These are phyloP conservation scores for Chaetomium cochliodes DNA, from an alignment of 495 filamentous ascomycete genomes.

Conservation along the genomic window DNA sequence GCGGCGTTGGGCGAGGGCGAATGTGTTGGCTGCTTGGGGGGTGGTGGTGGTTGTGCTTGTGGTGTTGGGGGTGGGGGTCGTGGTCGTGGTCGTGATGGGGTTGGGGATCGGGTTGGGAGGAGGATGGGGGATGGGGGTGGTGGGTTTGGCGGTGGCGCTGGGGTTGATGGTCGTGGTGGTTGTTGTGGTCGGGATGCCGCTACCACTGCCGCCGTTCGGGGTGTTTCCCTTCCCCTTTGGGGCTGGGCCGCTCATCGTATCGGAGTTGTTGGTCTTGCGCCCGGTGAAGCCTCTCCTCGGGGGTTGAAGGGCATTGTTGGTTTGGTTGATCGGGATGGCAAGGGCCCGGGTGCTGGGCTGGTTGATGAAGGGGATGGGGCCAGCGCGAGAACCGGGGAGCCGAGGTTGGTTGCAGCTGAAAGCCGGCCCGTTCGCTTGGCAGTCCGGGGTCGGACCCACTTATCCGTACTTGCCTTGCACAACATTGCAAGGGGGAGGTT, in stretches of 20 bases:
- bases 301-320: slow-evolving; percentile 11
- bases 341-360: background rate
- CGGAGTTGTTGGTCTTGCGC: background rate
- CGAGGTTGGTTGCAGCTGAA: slow-evolving; percentile 27
- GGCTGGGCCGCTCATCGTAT: slow-evolving; percentile 17
- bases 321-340: background rate
- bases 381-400: slow-evolving; percentile 15
- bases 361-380: slow-evolving; percentile 15
- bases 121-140: too few relatives aligned
- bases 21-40: slow-evolving; percentile 50
- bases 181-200: background rate
- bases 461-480: too few relatives aligned
- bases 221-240: background rate
- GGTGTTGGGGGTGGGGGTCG: background rate
- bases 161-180: background rate
- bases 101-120: background rate
- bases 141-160: too few relatives aligned
- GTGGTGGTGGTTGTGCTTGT: background rate
- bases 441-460: too few relatives aligned
- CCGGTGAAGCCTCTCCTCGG: background rate
- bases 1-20: slow-evolving; percentile 81
- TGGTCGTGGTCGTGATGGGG: background rate
- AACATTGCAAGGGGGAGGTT: too few relatives aligned
- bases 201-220: background rate
- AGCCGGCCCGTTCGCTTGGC: background rate